These are phyloP conservation scores for Syzygium jambos DNA, from an alignment of 345 rosid genomes.

Conservation along the genomic window DNA sequence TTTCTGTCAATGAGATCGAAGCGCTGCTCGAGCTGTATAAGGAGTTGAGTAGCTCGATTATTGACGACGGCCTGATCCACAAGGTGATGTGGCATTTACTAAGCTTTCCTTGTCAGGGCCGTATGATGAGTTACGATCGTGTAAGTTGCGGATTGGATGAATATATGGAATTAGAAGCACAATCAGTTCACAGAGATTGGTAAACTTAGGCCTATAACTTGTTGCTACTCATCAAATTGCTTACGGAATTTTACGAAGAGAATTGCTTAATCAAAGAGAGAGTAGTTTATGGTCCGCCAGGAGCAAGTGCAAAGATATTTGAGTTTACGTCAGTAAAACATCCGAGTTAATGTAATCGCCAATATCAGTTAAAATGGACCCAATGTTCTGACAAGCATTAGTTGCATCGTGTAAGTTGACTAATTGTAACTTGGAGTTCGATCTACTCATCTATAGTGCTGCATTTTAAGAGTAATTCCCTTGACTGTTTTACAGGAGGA, in stretches of 20 bases:
- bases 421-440: background rate
- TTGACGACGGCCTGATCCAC: slow-evolving; percentile 57
- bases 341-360: background rate
- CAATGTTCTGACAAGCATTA: background rate
- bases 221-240: background rate
- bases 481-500: slow-evolving; percentile 40
- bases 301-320: background rate
- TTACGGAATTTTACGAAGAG: background rate
- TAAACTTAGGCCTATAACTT: background rate
- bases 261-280: background rate
- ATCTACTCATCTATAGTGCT: background rate
- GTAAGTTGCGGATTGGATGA: background rate
- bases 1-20: slow-evolving; percentile 54
- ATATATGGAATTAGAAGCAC: background rate
- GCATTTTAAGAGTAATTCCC: background rate
- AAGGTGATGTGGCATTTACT: slow-evolving; percentile 23
- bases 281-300: background rate
- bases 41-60: slow-evolving; percentile 48
- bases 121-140: background rate
- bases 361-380: background rate
- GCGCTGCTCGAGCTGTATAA: slow-evolving; percentile 50
- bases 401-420: background rate
- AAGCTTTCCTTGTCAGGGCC: background rate
- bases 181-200: background rate
- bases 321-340: background rate